phyloP scores from a whole-genome alignment of 2,329 filamentous ascomycete species.

The Trichoderma polysporum region DNA sequence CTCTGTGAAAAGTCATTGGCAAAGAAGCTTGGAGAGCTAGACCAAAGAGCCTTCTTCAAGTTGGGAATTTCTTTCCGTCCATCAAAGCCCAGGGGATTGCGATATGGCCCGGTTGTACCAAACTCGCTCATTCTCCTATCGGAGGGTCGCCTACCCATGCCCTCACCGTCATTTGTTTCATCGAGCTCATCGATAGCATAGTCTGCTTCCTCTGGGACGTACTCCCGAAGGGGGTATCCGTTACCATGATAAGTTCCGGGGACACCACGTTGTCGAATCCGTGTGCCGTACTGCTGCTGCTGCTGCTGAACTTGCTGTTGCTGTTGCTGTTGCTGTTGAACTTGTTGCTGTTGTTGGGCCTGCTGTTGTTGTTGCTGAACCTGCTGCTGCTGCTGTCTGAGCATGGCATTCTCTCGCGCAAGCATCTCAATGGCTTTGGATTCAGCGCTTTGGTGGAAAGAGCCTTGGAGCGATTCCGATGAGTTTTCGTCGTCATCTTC shows the following conservation, averaged over 20 bases:
- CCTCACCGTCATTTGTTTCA: conserved; percentile 56
- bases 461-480: conserved; percentile 49
- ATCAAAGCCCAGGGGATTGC: conserved; percentile 53
- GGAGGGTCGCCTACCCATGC: conserved; percentile 47
- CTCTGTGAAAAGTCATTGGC: conserved; percentile 67
- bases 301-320: conserved; percentile 50
- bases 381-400: conserved; percentile 54
- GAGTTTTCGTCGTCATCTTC: conserved; percentile 63
- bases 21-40: conserved; percentile 67
- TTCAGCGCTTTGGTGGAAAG: conserved; percentile 54
- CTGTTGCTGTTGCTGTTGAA: conserved; percentile 42
- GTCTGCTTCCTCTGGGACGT: conserved; percentile 65
- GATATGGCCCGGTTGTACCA: conserved; percentile 45
- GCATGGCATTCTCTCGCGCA: conserved; percentile 60
- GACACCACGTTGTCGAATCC: conserved; percentile 58
- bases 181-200: conserved; percentile 73
- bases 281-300: conserved; percentile 52
- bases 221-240: conserved; percentile 58
- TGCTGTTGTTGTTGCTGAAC: conserved; percentile 42
- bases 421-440: conserved; percentile 64
- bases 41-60: conserved; percentile 69
- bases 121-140: conserved; percentile 59
- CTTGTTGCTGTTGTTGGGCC: conserved; percentile 50
- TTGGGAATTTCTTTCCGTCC: conserved; percentile 60
- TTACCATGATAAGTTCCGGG: conserved; percentile 58